phyloP scores from a whole-genome alignment of 495 filamentous ascomycete genomes.

The Penicillium canariense region DNA sequence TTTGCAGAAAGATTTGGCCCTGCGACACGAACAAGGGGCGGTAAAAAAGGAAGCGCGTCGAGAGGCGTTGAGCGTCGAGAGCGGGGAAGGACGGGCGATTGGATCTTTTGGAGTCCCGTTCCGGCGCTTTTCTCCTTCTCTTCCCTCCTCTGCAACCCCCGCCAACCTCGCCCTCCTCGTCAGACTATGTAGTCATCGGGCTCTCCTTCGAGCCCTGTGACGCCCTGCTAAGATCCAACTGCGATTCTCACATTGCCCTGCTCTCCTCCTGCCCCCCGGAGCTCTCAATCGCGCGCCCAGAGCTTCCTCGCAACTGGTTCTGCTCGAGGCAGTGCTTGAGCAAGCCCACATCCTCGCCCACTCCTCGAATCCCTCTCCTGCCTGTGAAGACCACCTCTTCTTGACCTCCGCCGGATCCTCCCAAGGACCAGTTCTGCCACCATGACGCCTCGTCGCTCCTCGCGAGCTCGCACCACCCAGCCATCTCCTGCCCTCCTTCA shows the following conservation, averaged over 20 bases:
- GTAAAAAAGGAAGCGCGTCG: constrained; percentile 11
- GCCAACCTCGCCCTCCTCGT: constrained; percentile 26
- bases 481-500: constrained; percentile 64
- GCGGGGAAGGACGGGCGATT: constrained; percentile 34
- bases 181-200: constrained; percentile 49
- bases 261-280: constrained; percentile 18
- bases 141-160: constrained; percentile 33
- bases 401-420: neutral
- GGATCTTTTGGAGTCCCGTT: constrained; percentile 38
- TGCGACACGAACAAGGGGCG: constrained; percentile 9
- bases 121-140: constrained; percentile 37
- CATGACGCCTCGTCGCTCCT: constrained; percentile 83
- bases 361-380: constrained; percentile 6
- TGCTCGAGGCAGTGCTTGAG: constrained; percentile 16
- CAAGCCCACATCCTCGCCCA: neutral
- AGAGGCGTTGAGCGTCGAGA: constrained; percentile 26
- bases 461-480: constrained; percentile 81
- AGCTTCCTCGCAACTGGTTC: constrained; percentile 27
- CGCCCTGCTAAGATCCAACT: constrained; percentile 30
- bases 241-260: constrained; percentile 26
- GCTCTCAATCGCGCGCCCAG: constrained; percentile 29
- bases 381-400: constrained; percentile 8
- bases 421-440: constrained; percentile 8
- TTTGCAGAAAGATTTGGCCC: neutral
- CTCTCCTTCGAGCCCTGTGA: constrained; percentile 39